phyloP scores from a whole-genome alignment of 73 alveolate genomes.

The Tetrahymena thermophila region DNA sequence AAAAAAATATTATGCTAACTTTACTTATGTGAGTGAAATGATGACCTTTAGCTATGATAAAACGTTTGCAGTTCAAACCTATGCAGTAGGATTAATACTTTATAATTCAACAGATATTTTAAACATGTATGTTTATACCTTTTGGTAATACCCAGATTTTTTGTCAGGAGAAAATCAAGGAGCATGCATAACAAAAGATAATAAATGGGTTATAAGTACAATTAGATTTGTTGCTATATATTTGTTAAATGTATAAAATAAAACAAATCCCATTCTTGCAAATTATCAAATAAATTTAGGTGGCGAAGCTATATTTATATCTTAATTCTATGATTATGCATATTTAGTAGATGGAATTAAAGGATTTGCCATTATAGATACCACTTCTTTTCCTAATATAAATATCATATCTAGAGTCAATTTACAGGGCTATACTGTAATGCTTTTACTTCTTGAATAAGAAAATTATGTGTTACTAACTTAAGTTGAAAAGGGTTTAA shows the following conservation, averaged over 20 bases:
- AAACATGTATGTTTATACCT: not conserved
- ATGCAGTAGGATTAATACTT: not conserved
- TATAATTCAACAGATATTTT: not conserved
- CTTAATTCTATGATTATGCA: not conserved
- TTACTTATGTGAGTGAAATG: not conserved
- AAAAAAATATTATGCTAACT: too few species aligned
- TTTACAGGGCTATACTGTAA: not conserved
- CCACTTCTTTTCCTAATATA: not conserved
- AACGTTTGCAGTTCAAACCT: not conserved
- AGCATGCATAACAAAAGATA: not conserved
- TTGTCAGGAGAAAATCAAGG: not conserved
- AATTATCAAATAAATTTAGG: not conserved
- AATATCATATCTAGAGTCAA: not conserved
- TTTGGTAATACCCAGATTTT: not conserved
- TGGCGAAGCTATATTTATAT: not conserved
- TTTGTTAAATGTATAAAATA: not conserved
- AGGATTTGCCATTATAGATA: not conserved
- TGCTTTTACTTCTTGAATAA: not conserved
- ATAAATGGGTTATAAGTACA: not conserved
- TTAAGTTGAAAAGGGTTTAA: not conserved
- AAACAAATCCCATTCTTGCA: not conserved
- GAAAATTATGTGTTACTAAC: not conserved
- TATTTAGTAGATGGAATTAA: not conserved
- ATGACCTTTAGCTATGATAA: not conserved
- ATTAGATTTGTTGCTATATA: not conserved